Evolutionary conservation across 306 rosid species (phyloP), one percentile per base, ranked within the genome.

Genomic region (Vigna nakashimae): DNA sequence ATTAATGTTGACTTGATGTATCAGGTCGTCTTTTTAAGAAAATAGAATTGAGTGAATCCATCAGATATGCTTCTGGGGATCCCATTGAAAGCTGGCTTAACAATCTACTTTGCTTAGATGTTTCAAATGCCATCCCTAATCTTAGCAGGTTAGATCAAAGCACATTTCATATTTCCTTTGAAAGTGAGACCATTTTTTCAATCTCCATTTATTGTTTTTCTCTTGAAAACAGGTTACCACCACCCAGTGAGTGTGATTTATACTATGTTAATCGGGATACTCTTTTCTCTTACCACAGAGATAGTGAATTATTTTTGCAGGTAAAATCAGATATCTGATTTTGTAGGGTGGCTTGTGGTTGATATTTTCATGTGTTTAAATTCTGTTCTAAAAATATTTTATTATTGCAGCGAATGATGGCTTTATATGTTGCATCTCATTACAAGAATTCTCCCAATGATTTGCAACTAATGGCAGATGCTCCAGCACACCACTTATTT

Each of bases 381-480:
- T 73, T 67, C 2, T 59, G 66, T 72, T 48, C 76, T 83, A 38
- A 90, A 42, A 63, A 32, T 76, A 59, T 74, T 83, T 53, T 57
- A 77, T 73, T 68, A 56, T 80, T 79, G 74, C 92, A 95, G 98
- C 89, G 98, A 77, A 95, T 95, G 98, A 92, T 95, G 98, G 93
- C 98, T 34, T 87, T 95, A 20, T 95, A 91, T 74, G 98, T 95
- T 86, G 90, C 98, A 51, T 92, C 98, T 43, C 98, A 92, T 86
- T 95, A 95, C 93, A 95, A 92, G 83, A 95, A 92, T 87, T 92
- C 98, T 79, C 98, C 98, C 30, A 95, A 95, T 78, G 98, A 95
- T 87, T 84, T 95, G 71, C 98, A 95, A 84, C 82, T 95, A 76
- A 91, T 95, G 91, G 98, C 98, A 3, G 97, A 95, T 83, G 98